Evolutionary conservation across 2,329 filamentous ascomycete species (phyloP).

Genomic region (Pestalotiopsis sp.): DNA sequence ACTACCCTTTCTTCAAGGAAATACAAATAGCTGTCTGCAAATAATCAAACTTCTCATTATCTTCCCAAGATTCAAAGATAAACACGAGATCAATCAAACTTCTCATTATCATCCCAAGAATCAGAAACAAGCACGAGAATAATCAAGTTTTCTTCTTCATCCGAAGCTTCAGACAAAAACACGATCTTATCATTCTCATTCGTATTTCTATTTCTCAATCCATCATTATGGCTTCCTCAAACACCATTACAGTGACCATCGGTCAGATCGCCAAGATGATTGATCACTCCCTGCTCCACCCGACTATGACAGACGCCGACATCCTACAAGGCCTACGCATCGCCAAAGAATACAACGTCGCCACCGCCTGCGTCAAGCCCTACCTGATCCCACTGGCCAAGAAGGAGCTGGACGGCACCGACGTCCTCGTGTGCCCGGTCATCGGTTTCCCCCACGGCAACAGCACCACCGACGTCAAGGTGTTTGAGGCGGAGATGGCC

Average conservation of each 20-base stretch:
- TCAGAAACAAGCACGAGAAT: no score
- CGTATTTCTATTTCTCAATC: neutral
- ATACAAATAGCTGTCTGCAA: neutral
- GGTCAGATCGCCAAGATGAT: slow-evolving; percentile 56
- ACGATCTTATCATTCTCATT: no score
- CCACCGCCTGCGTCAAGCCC: slow-evolving; percentile 61
- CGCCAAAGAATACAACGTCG: slow-evolving; percentile 49
- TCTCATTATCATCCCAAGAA: neutral
- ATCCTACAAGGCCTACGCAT: slow-evolving; percentile 52
- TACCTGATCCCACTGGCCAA: slow-evolving; percentile 54
- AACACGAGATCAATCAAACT: no score
- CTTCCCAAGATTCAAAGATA: neutral
- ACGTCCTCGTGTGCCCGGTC: slow-evolving; percentile 58
- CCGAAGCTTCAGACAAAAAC: no score
- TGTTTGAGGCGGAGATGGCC: slow-evolving; percentile 53
- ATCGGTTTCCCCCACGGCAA: slow-evolving; percentile 65
- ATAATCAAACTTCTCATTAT: neutral
- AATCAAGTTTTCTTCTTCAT: no score
- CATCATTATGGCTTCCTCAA: neutral
- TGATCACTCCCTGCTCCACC: slow-evolving; percentile 64
- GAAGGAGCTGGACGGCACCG: slow-evolving; percentile 46
- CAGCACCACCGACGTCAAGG: slow-evolving; percentile 55
- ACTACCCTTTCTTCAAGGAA: neutral
- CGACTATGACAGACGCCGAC: slow-evolving; percentile 61
- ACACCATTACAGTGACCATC: slow-evolving; percentile 43